phyloP scores from a whole-genome alignment of 1,284 basidiomycete genomes.

The Termitomyces sp. region DNA sequence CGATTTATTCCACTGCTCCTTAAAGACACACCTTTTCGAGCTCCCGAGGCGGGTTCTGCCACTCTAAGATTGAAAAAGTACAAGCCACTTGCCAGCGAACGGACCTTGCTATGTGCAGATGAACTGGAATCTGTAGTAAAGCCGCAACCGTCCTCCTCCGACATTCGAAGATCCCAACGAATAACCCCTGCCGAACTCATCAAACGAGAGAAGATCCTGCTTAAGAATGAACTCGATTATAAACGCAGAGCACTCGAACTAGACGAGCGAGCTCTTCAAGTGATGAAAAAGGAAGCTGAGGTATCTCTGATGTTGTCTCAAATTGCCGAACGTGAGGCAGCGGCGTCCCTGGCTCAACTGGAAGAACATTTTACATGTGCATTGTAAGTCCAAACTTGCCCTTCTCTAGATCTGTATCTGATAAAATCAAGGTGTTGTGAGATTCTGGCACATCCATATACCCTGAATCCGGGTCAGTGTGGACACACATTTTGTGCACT shows the following conservation, averaged over 20 bases:
- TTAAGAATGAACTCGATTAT: slow-evolving; percentile 32
- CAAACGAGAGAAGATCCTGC: slow-evolving; percentile 33
- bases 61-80: slow-evolving; percentile 11
- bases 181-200: slow-evolving; percentile 34
- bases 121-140: slow-evolving; percentile 6
- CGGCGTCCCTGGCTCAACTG: slow-evolving; percentile 40
- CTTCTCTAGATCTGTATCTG: slow-evolving; percentile 3
- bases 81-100: slow-evolving; percentile 9
- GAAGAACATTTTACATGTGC: slow-evolving; percentile 57
- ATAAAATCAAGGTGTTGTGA: slow-evolving; percentile 35
- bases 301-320: slow-evolving; percentile 33
- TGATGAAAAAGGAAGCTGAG: slow-evolving; percentile 35
- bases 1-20: slow-evolving; percentile 1
- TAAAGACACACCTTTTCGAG: slow-evolving; percentile 8
- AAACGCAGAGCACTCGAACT: slow-evolving; percentile 30
- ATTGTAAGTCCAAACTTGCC: slow-evolving; percentile 31
- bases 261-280: slow-evolving; percentile 30
- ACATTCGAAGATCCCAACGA: slow-evolving; percentile 26
- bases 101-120: slow-evolving; percentile 5
- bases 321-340: slow-evolving; percentile 35
- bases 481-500: slow-evolving; percentile 64
- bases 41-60: not conserved
- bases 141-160: slow-evolving; percentile 15
- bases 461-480: slow-evolving; percentile 48
- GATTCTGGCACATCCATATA: slow-evolving; percentile 53